Evolutionary conservation across 495 filamentous ascomycete genomes (phyloP), one percentile per base, ranked within the genome.

Genomic region (Massariosphaeria phaeospora): DNA sequence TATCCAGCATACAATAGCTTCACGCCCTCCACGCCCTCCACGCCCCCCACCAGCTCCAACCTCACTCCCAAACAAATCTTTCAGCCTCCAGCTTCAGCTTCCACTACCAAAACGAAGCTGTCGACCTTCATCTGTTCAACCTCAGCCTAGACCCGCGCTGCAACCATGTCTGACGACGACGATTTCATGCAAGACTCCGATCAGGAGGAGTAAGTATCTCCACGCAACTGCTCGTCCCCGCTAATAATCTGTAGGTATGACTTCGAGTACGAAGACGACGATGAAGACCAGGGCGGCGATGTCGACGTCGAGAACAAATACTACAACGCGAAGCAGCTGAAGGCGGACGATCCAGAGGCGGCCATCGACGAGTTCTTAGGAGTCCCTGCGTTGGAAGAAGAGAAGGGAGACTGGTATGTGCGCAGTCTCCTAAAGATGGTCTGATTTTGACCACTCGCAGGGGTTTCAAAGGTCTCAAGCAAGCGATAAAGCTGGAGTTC

Each of bases 111-210:
- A n/a, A n/a, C n/a, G n/a, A n/a, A n/a, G n/a, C n/a, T n/a, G n/a
- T n/a, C n/a, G n/a, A n/a, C n/a, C n/a, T n/a, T n/a, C n/a, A n/a
- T n/a, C n/a, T n/a, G n/a, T n/a, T n/a, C n/a, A n/a, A n/a, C n/a
- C n/a, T n/a, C n/a, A n/a, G n/a, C n/a, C n/a, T n/a, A n/a, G n/a
- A 6, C 26, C 18, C 25, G 23, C 48, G 15, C 41, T 41, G 48
- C 56, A 63, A 79, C 52, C 36, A 97, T 96, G 93, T 96, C 91
- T 36, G 93, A 98, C 78, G 93, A 84, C 55, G 82, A 96, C 78
- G 88, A 91, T 76, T 98, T 98, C 69, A 98, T 98, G 93, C 90
- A 96, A 70, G 93, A 95, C 68, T 96, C 91, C 1, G 93, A 88
- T 44, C 83, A 93, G 61, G 89, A 94, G 75, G 83, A 93, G 83